Base-by-base conservation (phyloP, 2,329 filamentous ascomycete genomes). In the Dendryphion nanum region DNA sequence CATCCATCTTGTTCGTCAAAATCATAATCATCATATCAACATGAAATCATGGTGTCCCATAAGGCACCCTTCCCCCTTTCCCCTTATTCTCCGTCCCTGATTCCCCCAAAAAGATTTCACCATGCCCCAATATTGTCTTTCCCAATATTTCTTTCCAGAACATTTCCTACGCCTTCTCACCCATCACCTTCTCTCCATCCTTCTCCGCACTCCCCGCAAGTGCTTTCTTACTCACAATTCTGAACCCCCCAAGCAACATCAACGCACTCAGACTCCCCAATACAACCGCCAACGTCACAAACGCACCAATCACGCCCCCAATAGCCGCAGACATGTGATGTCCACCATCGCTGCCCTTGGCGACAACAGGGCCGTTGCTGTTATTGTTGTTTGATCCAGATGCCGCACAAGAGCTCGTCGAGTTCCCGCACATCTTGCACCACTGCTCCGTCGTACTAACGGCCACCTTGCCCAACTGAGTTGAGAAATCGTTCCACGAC, bases 231-330 rank as follows among this genome's bases (percentile, higher is more conserved):
- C 70, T 78, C 4, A 77, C 73, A n/a, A 84, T 55, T 42, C 76
- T 74, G 46, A 81, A 73, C 0, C 80, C 80, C 45, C 74, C 78
- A 6, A 77, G 37, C 30, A 81, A 44, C 61, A 83, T 62, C 15
- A 81, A 48, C 2, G 68, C 73, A 47, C 78, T 75, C 8, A 79
- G 37, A 8, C 40, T 42, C 0, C 76, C 78, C 30, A 84, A 51
- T n/a, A 85, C 69, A 8, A 84, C 79, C 17, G 72, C 81, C 26
- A 86, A 60, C 1, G 82, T 84, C 14, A 85, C 81, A 73, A 85
- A 77, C 0, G 82, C 82, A 23, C 82, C 82, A 55, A 94, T 89
- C 4, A 91, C 87, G 35, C 89, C 88, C 0, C 86, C 88, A n/a
- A 90, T 81, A 5, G 79, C 75, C 24, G 74, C 79, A 35, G 83